phyloP scores from a whole-genome alignment of 2,329 filamentous ascomycete genomes.

The Xylariaceae sp. region DNA sequence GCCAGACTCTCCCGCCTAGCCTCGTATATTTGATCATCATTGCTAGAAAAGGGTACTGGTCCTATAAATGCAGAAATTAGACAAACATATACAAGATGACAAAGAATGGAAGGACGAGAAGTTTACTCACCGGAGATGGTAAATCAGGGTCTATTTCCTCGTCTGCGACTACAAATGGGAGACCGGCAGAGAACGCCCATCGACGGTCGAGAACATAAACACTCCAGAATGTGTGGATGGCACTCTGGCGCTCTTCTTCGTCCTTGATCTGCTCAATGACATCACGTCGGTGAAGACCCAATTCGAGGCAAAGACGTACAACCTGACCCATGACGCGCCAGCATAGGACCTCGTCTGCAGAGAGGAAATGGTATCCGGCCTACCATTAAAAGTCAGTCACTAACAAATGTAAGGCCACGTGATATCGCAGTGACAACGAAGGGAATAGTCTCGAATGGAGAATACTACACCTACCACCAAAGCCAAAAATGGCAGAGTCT shows the following conservation, averaged over 20 bases:
- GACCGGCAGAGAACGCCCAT: constrained; percentile 84
- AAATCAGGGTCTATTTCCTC: constrained; percentile 76
- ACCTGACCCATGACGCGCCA: constrained; percentile 86
- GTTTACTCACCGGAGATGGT: constrained; percentile 64
- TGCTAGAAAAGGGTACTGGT: constrained; percentile 63
- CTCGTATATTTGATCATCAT: constrained; percentile 82
- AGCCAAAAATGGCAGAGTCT: constrained; percentile 46
- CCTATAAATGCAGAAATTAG: constrained; percentile 32
- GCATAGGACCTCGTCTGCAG: constrained; percentile 76
- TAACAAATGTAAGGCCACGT: not conserved
- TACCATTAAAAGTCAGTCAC: constrained; percentile 27
- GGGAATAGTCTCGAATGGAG: not conserved
- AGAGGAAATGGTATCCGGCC: constrained; percentile 71
- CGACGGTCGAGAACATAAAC: constrained; percentile 79
- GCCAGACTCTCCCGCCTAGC: constrained; percentile 83
- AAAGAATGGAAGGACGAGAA: not conserved
- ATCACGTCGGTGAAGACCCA: constrained; percentile 76
- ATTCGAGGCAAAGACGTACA: constrained; percentile 69
- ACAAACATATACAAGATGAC: not conserved
- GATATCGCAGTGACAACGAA: not conserved
- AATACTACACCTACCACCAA: constrained; percentile 31
- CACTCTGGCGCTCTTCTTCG: constrained; percentile 61
- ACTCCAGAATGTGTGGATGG: constrained; percentile 76
- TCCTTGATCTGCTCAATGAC: constrained; percentile 64
- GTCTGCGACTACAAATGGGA: constrained; percentile 81